Evolutionary conservation across 2,329 filamentous ascomycete species (phyloP), one percentile per base, ranked within the genome.

Genomic region (Neonectria neomacrospora): DNA sequence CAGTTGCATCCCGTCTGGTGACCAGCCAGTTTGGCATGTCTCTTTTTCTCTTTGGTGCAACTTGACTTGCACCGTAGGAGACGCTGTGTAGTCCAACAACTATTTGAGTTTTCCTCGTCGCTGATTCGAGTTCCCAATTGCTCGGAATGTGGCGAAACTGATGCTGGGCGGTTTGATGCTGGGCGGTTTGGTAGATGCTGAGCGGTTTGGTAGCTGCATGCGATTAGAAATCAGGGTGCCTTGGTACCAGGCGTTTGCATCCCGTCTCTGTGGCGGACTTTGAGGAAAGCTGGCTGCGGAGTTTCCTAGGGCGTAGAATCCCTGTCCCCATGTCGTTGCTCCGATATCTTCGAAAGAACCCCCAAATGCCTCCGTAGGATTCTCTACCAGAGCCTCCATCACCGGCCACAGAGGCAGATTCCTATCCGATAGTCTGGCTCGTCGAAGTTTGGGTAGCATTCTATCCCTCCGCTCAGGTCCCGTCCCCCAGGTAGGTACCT

Each of bases 241-340:
- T 26, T 30, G 44, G 34, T 28, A 28, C 30, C 32, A n/a, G n/a
- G 1, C 37, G n/a, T 41, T 30, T 9, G 22, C 12, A 51, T 18
- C 23, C 23, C 23, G 23, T 6, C 22, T 37, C 30, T 32, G 61
- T 54, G 47, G 63, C 63, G 63, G 63, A 65, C 58, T 65, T 65
- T 61, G 20, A 32, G 32, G 45, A 30, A 55, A 41, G 37, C 55
- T 39, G n/a, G 23, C 22, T 58, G 63, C 63, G 63, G 63, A 65
- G 63, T 62, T 62, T 65, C 44, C 30, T 50, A 26, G 18, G 14
- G 26, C 47, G 22, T 14, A 37, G 16, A n/a, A 14, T 20, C 18
- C 44, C 11, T 39, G 23, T n/a, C 18, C 42, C 37, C 60, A 14
- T 26, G 23, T 44, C 18, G 30, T 30, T 54, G n/a, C 28, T 45